phyloP scores from a whole-genome alignment of 805 yeast species.

The Ogataea corticis region DNA sequence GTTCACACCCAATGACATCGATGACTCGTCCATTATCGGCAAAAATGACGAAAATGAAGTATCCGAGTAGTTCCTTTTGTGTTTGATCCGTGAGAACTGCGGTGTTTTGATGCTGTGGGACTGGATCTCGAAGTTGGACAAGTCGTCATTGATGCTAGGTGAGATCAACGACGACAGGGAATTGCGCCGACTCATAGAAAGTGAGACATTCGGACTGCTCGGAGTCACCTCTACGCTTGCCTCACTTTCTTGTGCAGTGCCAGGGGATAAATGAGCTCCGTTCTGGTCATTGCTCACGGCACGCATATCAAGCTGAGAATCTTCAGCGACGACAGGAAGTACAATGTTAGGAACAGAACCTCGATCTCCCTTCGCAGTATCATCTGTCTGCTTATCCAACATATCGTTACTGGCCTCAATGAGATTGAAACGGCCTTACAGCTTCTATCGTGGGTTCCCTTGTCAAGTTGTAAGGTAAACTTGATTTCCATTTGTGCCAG shows the following conservation, averaged over 20 bases:
- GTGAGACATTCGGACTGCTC: neutral
- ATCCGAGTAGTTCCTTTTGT: constrained; percentile 26
- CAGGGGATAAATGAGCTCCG: neutral
- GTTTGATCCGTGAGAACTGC: constrained; percentile 10
- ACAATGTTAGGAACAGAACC: neutral
- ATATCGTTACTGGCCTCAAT: neutral
- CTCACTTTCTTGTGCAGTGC: neutral
- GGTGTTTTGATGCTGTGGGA: constrained; percentile 7
- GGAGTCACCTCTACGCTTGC: neutral
- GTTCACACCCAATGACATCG: constrained; percentile 40
- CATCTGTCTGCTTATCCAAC: neutral
- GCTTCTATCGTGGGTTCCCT: too few relatives aligned
- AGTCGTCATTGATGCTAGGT: constrained; percentile 20
- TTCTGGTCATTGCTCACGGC: constrained; percentile 1
- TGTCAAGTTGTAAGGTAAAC: neutral
- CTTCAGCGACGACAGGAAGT: constrained; percentile 13
- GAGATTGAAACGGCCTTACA: neutral
- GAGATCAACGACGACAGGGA: constrained; percentile 13
- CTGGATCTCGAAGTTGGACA: constrained; percentile 8
- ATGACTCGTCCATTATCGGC: constrained; percentile 39
- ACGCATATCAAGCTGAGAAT: constrained; percentile 9
- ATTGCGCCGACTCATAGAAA: constrained; percentile 7
- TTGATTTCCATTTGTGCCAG: constrained; percentile 7
- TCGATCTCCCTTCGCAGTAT: neutral
- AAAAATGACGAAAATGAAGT: constrained; percentile 27